Base-by-base conservation (phyloP, 768 basidiomycete species). In the Pleurotus cornucopiae region DNA sequence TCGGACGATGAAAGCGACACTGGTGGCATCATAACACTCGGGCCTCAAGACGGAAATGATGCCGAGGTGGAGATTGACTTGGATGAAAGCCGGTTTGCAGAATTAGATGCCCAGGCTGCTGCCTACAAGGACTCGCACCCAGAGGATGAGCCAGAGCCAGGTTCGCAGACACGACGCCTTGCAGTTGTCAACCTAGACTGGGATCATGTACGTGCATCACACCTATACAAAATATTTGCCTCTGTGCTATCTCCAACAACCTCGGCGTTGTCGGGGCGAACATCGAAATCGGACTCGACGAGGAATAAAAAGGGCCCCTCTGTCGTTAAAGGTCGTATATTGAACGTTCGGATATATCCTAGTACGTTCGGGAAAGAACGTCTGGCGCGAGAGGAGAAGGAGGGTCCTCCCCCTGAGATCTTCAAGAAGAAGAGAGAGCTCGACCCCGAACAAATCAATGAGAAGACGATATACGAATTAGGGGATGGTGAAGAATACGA, bases 101-200 rank as follows among this genome's bases (percentile, higher is more conserved):
- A 82, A 60, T 79, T 90, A 30, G 86, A 92, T 56, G 87, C 87
- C 6, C 87, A 92, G 62, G 88, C 84, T 14, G 80, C 83, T 20
- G 82, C 73, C 14, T 88, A 86, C 58, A 68, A 76, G 38, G 71
- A 81, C 61, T 67, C 73, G 2, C 79, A 82, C 53, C 75, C 77
- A 7, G 23, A 47, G 12, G 21, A n/a, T 16, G 49, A 51, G 39
- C 77, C 78, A 20, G 73, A 75, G 2, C 73, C 69, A 5, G 76
- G 73, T 6, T 69, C 74, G 7, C 69, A 75, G 7, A 94, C 93
- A 2, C 78, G 73, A 54, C 80, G 96, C 20, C 67, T 99, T 5
- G 97, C 96, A 0, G 81, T 89, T 45, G 96, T 98, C 60, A 98
- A 98, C 68, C 81, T 98, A 51, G 97, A 99, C 71, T 99, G 97